Evolutionary conservation across 306 rosid genomes (phyloP).

Genomic region (Ammopiptanthus mongolicus): DNA sequence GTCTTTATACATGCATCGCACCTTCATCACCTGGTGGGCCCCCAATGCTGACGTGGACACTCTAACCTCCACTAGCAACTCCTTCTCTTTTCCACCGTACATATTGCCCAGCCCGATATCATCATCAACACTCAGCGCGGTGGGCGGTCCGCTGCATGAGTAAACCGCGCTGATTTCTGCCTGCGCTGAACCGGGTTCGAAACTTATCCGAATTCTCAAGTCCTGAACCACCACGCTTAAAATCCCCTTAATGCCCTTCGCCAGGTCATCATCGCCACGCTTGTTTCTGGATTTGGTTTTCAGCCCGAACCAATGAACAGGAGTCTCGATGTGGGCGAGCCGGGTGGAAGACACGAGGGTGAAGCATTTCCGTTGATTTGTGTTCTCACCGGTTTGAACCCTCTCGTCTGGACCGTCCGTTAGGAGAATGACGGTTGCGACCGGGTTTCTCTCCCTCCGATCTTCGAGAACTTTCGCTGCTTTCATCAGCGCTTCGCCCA

Average conservation of each 20-base stretch:
- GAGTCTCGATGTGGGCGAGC: slow-evolving; percentile 45
- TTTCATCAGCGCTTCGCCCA: slow-evolving; percentile 39
- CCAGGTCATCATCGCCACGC: too few relatives aligned
- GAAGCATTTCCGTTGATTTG: slow-evolving; percentile 7
- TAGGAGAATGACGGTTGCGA: slow-evolving; percentile 41
- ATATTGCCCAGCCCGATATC: slow-evolving; percentile 51
- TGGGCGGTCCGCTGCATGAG: slow-evolving; percentile 38
- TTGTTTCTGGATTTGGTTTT: background rate
- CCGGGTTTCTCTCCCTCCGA: slow-evolving; percentile 51
- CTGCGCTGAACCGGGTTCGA: slow-evolving; percentile 9
- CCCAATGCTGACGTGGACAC: slow-evolving; percentile 29
- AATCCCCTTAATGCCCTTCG: background rate
- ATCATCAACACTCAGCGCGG: slow-evolving; percentile 27
- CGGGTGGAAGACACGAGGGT: slow-evolving; percentile 33
- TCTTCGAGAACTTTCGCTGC: slow-evolving; percentile 59
- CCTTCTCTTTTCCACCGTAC: slow-evolving; percentile 60
- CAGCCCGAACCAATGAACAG: slow-evolving; percentile 51
- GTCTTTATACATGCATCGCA: slow-evolving; percentile 41
- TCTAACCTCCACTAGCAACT: slow-evolving; percentile 47
- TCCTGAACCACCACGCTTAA: slow-evolving; percentile 52
- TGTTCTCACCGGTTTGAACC: background rate
- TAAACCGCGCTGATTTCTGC: slow-evolving; percentile 51
- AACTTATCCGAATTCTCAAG: slow-evolving; percentile 43
- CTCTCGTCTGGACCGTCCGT: slow-evolving; percentile 44
- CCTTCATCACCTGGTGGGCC: slow-evolving; percentile 42